Evolutionary conservation across 2,329 filamentous ascomycete species (phyloP).

Genomic region (Neofusicoccum umdonicola): DNA sequence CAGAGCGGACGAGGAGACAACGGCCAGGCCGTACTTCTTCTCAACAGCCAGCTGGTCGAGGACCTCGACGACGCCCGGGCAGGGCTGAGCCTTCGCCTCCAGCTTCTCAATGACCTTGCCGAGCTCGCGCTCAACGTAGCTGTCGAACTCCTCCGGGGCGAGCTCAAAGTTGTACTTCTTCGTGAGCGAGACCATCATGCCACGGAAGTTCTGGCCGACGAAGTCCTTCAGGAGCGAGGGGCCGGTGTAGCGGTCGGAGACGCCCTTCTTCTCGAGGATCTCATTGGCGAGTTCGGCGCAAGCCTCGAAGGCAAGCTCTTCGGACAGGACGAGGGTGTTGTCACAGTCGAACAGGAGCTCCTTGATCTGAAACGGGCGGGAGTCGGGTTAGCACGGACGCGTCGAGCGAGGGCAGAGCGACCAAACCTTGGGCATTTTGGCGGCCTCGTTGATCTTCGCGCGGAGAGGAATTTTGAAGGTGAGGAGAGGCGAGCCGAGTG

Average conservation of each 20-base stretch:
- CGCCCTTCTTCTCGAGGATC: slow-evolving; percentile 67
- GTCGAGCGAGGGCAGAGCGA: not conserved
- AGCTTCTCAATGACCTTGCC: slow-evolving; percentile 82
- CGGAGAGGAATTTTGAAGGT: slow-evolving; percentile 12
- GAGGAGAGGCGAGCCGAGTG: not conserved
- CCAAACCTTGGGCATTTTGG: slow-evolving; percentile 10
- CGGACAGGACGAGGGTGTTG: slow-evolving; percentile 91
- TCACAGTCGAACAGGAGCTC: slow-evolving; percentile 60
- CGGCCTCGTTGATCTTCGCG: slow-evolving; percentile 2
- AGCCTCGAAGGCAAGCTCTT: slow-evolving; percentile 86
- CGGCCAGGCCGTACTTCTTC: slow-evolving; percentile 69
- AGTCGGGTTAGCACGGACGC: not conserved
- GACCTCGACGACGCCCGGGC: slow-evolving; percentile 65
- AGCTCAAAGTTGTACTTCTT: slow-evolving; percentile 73
- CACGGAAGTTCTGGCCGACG: slow-evolving; percentile 91
- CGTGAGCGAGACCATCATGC: slow-evolving; percentile 79
- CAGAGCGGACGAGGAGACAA: slow-evolving; percentile 78
- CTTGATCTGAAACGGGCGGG: slow-evolving; percentile 36
- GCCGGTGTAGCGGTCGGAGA: slow-evolving; percentile 71
- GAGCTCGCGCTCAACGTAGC: slow-evolving; percentile 74
- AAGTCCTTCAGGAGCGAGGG: slow-evolving; percentile 79
- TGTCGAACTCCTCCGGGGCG: slow-evolving; percentile 64
- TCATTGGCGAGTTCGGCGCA: slow-evolving; percentile 87
- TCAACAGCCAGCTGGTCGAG: slow-evolving; percentile 62
- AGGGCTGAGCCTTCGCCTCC: slow-evolving; percentile 64